Conservation (phyloP, 352 stramenopile species). For the Phytophthora lateralis region DNA sequence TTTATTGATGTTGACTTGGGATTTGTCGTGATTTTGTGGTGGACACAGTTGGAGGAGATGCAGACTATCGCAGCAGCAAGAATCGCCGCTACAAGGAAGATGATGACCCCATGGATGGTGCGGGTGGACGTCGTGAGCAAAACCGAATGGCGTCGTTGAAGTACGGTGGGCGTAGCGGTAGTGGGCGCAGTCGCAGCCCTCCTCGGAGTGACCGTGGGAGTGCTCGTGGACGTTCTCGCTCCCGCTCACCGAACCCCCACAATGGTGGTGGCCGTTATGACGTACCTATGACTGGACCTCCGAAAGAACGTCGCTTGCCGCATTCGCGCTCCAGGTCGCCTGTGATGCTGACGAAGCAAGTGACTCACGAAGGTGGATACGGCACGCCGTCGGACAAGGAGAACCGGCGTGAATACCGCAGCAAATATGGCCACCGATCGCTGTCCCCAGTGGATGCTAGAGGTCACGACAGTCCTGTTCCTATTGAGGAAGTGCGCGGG, state of each 20-base stretch:
- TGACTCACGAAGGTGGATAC: conserved; percentile 22
- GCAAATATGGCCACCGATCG: conserved; percentile 27
- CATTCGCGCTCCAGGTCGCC: conserved; percentile 44
- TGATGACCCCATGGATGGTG: conserved; percentile 25
- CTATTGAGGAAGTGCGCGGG: conserved; percentile 37
- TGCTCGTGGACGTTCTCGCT: conserved; percentile 36
- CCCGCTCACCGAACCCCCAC: conserved; percentile 29
- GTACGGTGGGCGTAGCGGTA: conserved; percentile 31
- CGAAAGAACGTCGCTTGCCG: conserved; percentile 21
- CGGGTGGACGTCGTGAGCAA: conserved; percentile 22
- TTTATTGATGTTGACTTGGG: conserved; percentile 30
- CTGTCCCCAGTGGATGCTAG: conserved; percentile 26
- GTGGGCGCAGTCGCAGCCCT: conserved; percentile 27
- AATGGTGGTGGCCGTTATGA: conserved; percentile 19
- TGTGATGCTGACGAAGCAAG: conserved; percentile 23
- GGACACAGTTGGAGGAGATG: conserved; percentile 35
- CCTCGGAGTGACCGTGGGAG: conserved; percentile 34
- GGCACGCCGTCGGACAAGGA: conserved; percentile 30
- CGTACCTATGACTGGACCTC: conserved; percentile 7
- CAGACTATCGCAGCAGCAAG: conserved; percentile 33
- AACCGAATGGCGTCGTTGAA: conserved; percentile 29
- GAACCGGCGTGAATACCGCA: conserved; percentile 34
- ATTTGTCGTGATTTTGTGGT: conserved; percentile 19
- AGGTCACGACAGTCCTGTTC: conserved; percentile 20
- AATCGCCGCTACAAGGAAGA: conserved; percentile 29